These are phyloP conservation scores for Lactarius hengduanensis DNA, from an alignment of 768 basidiomycete genomes.

Conservation along the genomic window DNA sequence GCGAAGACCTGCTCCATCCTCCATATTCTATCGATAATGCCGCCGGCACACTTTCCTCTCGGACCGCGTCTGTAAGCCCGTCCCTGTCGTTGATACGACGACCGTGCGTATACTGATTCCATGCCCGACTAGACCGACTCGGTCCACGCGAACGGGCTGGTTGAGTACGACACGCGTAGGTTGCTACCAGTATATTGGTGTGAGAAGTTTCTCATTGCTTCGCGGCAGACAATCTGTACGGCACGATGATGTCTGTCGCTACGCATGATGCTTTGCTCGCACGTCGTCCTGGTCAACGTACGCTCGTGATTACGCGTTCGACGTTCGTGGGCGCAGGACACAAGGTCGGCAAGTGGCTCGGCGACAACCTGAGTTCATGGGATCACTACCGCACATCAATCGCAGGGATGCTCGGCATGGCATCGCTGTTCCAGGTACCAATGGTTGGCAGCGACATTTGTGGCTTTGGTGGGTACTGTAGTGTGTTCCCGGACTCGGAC, in stretches of 20 bases:
- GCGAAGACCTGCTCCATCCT: conserved; percentile 46
- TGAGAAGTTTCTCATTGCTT: not conserved
- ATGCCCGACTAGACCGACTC: conserved; percentile 34
- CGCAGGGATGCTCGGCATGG: conserved; percentile 65
- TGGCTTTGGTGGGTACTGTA: conserved; percentile 49
- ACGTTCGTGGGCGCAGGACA: conserved; percentile 68
- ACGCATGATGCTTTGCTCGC: conserved; percentile 61
- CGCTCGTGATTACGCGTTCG: conserved; percentile 70
- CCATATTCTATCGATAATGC: conserved; percentile 62
- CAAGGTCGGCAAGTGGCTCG: conserved; percentile 73
- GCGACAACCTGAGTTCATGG: conserved; percentile 63
- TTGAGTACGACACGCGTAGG: conserved; percentile 55
- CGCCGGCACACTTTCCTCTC: conserved; percentile 47
- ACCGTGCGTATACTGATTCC: not conserved
- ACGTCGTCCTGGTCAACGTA: conserved; percentile 57
- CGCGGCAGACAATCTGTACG: conserved; percentile 56
- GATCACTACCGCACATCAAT: conserved; percentile 58
- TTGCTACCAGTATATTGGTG: conserved; percentile 8
- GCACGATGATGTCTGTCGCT: conserved; percentile 66
- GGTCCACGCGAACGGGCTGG: conserved; percentile 54
- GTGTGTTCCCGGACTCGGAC: not conserved
- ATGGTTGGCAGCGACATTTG: conserved; percentile 80
- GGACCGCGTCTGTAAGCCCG: conserved; percentile 51
- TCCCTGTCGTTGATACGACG: not conserved
- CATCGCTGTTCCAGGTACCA: conserved; percentile 62